phyloP scores from a whole-genome alignment of 352 stramenopile genomes.

The Ophiocytium majus region DNA sequence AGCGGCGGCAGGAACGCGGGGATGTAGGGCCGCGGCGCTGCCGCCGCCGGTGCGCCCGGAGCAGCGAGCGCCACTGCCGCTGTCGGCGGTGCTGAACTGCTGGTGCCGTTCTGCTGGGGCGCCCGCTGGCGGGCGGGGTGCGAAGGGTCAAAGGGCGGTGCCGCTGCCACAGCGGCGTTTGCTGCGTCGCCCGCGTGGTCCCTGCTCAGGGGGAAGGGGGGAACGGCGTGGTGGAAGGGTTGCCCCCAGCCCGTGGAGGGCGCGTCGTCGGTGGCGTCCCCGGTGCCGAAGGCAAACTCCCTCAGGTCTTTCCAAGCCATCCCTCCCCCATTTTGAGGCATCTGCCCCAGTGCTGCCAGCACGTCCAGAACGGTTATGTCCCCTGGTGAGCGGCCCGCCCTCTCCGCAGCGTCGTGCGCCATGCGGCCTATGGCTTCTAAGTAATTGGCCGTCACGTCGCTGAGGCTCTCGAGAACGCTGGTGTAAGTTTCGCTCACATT shows the following conservation, averaged over 20 bases:
- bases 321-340: background rate
- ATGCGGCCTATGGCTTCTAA: conserved; percentile 13
- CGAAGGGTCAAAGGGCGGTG: background rate
- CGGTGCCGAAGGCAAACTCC: conserved; percentile 12
- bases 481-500: background rate
- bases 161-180: background rate
- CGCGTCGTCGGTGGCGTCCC: background rate
- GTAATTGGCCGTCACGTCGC: conserved; percentile 10
- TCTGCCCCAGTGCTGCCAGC: conserved; percentile 3
- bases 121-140: too few species aligned
- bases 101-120: too few species aligned
- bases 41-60: background rate
- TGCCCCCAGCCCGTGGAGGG: background rate
- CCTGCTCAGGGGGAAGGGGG: background rate
- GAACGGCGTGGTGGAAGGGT: conserved; percentile 19
- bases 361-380: background rate
- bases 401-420: conserved; percentile 14
- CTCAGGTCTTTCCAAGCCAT: conserved; percentile 8
- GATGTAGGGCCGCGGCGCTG: background rate
- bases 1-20: conserved; percentile 13
- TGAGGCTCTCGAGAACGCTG: conserved; percentile 19
- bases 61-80: background rate
- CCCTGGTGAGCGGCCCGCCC: background rate
- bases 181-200: background rate
- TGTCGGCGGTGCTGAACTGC: background rate